Conservation (phyloP, 2,329 filamentous ascomycete genomes). For the Zelopaecilomyces penicillatus region DNA sequence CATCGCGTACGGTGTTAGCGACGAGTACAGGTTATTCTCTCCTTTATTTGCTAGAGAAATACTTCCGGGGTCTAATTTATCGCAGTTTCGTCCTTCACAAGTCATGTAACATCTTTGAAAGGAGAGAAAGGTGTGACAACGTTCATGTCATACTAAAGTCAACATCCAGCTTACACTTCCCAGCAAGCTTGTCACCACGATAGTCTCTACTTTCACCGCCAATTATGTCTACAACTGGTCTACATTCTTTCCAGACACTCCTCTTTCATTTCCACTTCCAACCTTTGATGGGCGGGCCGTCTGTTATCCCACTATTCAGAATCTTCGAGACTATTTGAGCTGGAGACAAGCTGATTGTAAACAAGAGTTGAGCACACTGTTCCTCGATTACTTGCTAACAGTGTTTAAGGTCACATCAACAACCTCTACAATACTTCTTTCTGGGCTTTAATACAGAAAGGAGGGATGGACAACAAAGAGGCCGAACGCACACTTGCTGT, state of each 20-base stretch:
- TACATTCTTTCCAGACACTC: conserved; percentile 61
- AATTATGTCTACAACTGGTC: conserved; percentile 82
- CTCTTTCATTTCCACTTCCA: conserved; percentile 66
- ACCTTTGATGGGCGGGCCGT: conserved; percentile 92
- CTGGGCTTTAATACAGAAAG: conserved; percentile 76
- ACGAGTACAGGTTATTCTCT: conserved; percentile 67
- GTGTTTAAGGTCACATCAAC: conserved; percentile 73
- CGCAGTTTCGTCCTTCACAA: conserved; percentile 82
- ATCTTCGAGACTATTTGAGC: conserved; percentile 88
- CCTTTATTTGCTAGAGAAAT: too few species aligned
- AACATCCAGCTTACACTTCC: conserved; percentile 8
- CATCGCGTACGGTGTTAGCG: conserved; percentile 86
- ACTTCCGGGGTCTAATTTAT: conserved; percentile 4
- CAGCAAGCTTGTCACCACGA: conserved; percentile 83
- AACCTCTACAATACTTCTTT: conserved; percentile 98
- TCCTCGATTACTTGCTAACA: conserved; percentile 10
- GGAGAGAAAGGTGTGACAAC: conserved; percentile 59
- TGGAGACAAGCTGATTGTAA: conserved; percentile 95
- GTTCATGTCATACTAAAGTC: not conserved
- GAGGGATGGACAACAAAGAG: conserved; percentile 64
- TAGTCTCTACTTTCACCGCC: conserved; percentile 88
- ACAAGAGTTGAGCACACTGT: conserved; percentile 16
- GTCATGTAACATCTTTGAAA: conserved; percentile 72
- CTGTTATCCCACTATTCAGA: conserved; percentile 72
- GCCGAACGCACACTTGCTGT: conserved; percentile 76